phyloP scores from a whole-genome alignment of 208 protist genomes.

The Leishmania mexicana region DNA sequence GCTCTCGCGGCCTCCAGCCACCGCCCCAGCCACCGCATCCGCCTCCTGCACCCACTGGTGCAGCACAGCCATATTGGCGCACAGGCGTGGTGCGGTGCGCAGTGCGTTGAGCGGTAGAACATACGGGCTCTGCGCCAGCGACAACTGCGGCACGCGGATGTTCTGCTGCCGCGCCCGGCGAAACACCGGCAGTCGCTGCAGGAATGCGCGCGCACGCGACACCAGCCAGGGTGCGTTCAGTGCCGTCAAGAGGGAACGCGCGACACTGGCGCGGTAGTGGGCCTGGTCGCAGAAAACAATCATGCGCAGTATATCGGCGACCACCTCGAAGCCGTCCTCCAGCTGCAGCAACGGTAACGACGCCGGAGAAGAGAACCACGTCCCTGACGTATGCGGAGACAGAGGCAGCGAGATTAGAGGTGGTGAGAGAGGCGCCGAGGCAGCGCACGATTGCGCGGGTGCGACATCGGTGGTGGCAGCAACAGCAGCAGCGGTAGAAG shows the following conservation, averaged over 20 bases:
- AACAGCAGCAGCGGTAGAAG: neutral
- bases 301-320: constrained; percentile 71
- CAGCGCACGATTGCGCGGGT: neutral
- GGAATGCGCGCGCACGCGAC: constrained; percentile 30
- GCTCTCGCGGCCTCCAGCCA: constrained; percentile 12
- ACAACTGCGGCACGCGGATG: constrained; percentile 39
- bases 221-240: constrained; percentile 34
- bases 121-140: constrained; percentile 26
- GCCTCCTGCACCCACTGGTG: constrained; percentile 35
- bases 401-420: neutral
- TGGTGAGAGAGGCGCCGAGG: neutral
- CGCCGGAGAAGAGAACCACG: neutral
- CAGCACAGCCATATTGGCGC: constrained; percentile 43
- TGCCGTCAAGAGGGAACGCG: constrained; percentile 44
- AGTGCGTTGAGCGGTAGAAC: constrained; percentile 25
- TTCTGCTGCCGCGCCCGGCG: constrained; percentile 14
- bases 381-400: neutral
- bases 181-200: constrained; percentile 56
- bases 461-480: neutral
- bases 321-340: constrained; percentile 35
- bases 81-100: constrained; percentile 27
- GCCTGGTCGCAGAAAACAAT: constrained; percentile 79
- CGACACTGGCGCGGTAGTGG: constrained; percentile 67
- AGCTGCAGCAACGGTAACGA: neutral
- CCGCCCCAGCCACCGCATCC: constrained; percentile 17